Evolutionary conservation across 1,284 basidiomycete species (phyloP).

Genomic region (Pseudozyma pruni): DNA sequence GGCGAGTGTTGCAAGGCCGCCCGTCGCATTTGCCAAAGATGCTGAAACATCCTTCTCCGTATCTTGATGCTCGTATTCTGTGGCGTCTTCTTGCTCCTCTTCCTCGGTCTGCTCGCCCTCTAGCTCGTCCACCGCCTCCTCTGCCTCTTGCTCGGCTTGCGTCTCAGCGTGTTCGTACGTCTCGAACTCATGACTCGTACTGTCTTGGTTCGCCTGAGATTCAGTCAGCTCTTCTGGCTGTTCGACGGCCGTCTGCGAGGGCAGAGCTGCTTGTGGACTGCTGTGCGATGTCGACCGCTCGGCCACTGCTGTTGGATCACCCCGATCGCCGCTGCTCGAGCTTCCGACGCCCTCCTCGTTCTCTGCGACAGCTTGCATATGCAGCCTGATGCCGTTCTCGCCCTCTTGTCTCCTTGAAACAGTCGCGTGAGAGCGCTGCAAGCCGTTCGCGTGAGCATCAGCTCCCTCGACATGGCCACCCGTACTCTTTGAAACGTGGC

Average conservation of each 20-base stretch:
- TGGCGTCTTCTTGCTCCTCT: not conserved
- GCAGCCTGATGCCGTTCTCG: not conserved
- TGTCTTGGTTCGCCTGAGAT: not conserved
- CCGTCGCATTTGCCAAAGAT: no score
- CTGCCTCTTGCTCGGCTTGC: constrained; percentile 2
- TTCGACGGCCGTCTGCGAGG: not conserved
- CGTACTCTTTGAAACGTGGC: not conserved
- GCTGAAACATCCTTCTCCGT: not conserved
- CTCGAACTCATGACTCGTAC: not conserved
- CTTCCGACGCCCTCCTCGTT: not conserved
- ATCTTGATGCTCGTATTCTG: not conserved
- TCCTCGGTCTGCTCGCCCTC: constrained; percentile 1
- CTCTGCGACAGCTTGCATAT: not conserved
- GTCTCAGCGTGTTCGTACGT: not conserved
- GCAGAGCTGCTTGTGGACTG: not conserved
- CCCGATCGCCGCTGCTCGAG: not conserved
- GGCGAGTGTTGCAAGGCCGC: no score
- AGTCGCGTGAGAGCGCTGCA: not conserved
- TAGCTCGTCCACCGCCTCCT: constrained; percentile 12
- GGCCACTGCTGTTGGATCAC: not conserved
- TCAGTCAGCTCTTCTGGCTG: not conserved
- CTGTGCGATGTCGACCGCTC: not conserved
- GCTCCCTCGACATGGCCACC: not conserved
- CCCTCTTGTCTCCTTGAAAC: not conserved
- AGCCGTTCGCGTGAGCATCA: not conserved